Conservation (phyloP, 768 basidiomycete species). For the Pisolithus microcarpus region DNA sequence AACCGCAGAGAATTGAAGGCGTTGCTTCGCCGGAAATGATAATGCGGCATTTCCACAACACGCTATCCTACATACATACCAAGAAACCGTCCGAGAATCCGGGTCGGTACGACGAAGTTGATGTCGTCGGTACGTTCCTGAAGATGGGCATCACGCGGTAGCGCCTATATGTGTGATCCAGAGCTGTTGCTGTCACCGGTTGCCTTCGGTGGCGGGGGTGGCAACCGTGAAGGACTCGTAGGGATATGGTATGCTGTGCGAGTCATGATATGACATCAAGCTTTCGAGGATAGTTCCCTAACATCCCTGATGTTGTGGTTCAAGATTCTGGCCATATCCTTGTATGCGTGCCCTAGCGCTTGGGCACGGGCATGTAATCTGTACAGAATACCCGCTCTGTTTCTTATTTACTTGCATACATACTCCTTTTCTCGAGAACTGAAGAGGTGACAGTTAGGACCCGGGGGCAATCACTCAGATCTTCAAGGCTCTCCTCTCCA, state of each 20-base stretch:
- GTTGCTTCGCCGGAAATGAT: constrained; percentile 94
- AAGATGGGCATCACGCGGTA: constrained; percentile 79
- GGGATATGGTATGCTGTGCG: background rate
- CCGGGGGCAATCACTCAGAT: no score
- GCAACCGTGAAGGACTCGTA: no score
- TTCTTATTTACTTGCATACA: background rate
- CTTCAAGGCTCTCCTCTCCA: no score
- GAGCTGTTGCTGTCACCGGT: no score
- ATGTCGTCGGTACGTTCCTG: constrained; percentile 77
- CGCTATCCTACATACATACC: constrained; percentile 71
- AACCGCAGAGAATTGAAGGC: constrained; percentile 85
- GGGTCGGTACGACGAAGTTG: constrained; percentile 76
- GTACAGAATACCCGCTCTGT: background rate
- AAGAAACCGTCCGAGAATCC: constrained; percentile 45
- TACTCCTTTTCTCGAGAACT: no score
- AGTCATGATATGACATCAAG: background rate
- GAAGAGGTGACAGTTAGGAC: no score
- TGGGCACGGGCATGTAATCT: background rate
- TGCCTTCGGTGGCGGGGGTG: no score
- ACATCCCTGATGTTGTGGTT: background rate
- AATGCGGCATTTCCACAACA: constrained; percentile 86
- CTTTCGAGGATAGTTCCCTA: background rate
- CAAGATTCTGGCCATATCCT: background rate
- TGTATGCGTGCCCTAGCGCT: background rate
- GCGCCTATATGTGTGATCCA: no score